Evolutionary conservation across 305 asterid species (phyloP).

Genomic region (Rubia peregrina): DNA sequence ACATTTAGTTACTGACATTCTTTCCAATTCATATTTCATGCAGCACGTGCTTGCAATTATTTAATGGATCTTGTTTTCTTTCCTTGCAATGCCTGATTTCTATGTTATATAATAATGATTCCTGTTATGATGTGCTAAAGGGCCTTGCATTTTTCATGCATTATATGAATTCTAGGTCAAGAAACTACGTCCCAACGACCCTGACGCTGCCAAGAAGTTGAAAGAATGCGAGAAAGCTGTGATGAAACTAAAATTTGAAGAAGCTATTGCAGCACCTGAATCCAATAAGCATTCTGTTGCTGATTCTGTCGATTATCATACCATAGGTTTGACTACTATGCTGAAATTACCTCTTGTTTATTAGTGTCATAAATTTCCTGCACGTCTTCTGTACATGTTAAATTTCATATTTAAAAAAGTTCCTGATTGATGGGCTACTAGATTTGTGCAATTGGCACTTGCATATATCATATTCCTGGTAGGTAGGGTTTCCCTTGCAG

Average conservation of each 20-base stretch:
- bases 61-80: background rate
- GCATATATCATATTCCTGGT: background rate
- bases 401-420: background rate
- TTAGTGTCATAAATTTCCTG: no score
- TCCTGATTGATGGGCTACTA: background rate
- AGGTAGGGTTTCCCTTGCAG: background rate
- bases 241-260: conserved; percentile 92
- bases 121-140: conserved; percentile 7
- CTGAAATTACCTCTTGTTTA: conserved; percentile 8
- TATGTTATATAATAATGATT: background rate
- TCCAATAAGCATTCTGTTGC: conserved; percentile 59
- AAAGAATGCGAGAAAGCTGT: conserved; percentile 96
- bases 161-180: conserved; percentile 45
- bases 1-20: background rate
- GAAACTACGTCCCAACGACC: conserved; percentile 76
- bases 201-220: conserved; percentile 88
- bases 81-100: background rate
- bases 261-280: conserved; percentile 82
- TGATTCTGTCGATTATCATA: conserved; percentile 72
- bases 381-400: background rate
- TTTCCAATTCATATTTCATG: background rate
- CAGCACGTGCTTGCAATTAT: background rate
- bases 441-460: background rate
- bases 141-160: conserved; percentile 1
- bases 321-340: conserved; percentile 53